Conservation (phyloP, 2,329 filamentous ascomycete species). For the Tolypocladium guangdongense region DNA sequence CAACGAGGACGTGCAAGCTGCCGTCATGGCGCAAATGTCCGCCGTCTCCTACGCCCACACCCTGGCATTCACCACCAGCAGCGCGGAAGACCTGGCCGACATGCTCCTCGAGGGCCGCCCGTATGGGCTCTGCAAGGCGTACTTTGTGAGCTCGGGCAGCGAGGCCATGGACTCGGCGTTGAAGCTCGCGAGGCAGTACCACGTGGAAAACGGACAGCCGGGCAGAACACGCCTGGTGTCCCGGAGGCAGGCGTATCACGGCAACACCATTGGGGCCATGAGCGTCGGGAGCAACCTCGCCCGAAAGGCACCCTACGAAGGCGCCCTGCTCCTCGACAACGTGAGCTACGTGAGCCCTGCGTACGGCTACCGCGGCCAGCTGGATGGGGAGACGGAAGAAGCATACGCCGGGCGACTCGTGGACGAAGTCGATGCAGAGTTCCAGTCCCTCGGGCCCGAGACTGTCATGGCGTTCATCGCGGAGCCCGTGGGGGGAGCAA, state of each 20-base stretch:
- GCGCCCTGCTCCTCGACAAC: conserved; percentile 21
- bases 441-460: conserved; percentile 49
- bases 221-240: conserved; percentile 28
- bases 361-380: conserved; percentile 50
- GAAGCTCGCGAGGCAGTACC: conserved; percentile 39
- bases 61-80: conserved; percentile 35
- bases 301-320: conserved; percentile 49
- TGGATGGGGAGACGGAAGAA: conserved; percentile 38
- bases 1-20: conserved; percentile 46
- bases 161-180: conserved; percentile 36
- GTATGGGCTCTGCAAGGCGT: conserved; percentile 25
- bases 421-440: conserved; percentile 56
- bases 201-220: conserved; percentile 25
- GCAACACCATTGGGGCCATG: conserved; percentile 50
- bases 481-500: conserved; percentile 61
- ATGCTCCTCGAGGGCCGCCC: conserved; percentile 27
- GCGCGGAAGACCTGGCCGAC: conserved; percentile 25
- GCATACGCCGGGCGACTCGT: conserved; percentile 51
- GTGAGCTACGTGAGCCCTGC: conserved; percentile 55
- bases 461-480: conserved; percentile 63
- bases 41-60: conserved; percentile 36
- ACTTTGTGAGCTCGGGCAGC: conserved; percentile 20
- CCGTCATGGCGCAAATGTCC: conserved; percentile 48
- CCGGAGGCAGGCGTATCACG: conserved; percentile 33
- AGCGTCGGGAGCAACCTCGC: conserved; percentile 50